Evolutionary conservation across 495 filamentous ascomycete species (phyloP).

Genomic region (Aspergillus bridgeri): DNA sequence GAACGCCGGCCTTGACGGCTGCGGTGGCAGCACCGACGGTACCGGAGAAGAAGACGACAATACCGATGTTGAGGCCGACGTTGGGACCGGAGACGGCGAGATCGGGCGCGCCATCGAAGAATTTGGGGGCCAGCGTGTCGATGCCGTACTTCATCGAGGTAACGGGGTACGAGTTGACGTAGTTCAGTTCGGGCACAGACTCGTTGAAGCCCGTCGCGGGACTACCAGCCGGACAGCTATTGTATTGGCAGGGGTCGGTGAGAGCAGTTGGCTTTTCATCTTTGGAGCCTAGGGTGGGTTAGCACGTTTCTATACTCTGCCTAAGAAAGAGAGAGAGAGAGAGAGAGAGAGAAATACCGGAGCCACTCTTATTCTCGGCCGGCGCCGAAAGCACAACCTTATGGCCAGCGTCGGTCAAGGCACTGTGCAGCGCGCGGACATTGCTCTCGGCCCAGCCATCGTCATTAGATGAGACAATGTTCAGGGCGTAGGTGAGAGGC

Average conservation of each 20-base stretch:
- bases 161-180: conserved; percentile 67
- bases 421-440: conserved; percentile 52
- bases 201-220: conserved; percentile 53
- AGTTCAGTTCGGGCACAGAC: conserved; percentile 57
- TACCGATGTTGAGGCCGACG: conserved; percentile 56
- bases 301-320: neutral
- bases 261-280: conserved; percentile 46
- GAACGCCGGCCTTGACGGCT: conserved; percentile 50
- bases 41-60: conserved; percentile 53
- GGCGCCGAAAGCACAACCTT: conserved; percentile 60
- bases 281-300: conserved; percentile 41
- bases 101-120: conserved; percentile 51
- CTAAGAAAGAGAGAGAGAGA: no score
- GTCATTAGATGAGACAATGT: conserved; percentile 65
- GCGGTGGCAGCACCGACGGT: conserved; percentile 61
- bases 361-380: conserved; percentile 62
- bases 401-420: conserved; percentile 51
- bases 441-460: conserved; percentile 72
- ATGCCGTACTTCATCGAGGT: conserved; percentile 64
- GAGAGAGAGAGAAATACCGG: conserved; percentile 39
- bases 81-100: conserved; percentile 64
- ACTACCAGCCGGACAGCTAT: conserved; percentile 55
- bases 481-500: conserved; percentile 35
- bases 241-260: conserved; percentile 49
- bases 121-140: conserved; percentile 45